Base-by-base conservation (phyloP, 441 rosid species). In the Adansonia rubrostipa region DNA sequence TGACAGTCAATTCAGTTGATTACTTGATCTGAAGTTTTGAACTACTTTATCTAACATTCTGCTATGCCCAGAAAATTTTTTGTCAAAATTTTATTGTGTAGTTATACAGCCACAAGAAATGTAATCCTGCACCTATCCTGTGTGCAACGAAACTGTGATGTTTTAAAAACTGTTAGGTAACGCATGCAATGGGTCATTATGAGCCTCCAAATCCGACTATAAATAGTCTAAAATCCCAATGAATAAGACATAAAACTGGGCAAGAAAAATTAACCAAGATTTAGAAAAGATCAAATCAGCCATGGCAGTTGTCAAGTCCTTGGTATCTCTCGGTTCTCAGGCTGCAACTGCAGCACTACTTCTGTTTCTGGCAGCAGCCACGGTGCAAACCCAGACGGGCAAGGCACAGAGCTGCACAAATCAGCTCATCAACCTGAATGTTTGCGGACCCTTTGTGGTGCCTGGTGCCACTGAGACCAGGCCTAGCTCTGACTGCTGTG, bases 401-500 rank as follows among this genome's bases (percentile, higher is more conserved):
- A 40, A 63, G 24, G 77, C 84, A 7, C 86, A 72, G 77, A 74
- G 75, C 67, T 89, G 93, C 81, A 5, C 88, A 0, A 15, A 62
- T 62, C 88, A 88, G 78, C 84, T 89, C 33, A 81, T 3, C 62
- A 80, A 77, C 76, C 86, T 88, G 42, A 85, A 86, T 24, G 82
- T 83, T 20, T 89, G 94, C 9, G 87, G 84, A 45, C 91, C 88
- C 2, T 90, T 76, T 60, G 89, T 89, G 79, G 61, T 90, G 75
- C 92, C 91, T 0, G 89, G 91, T 9, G 64, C 80, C 6, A 2
- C 71, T 0, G 13, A 36, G 56, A 28, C 80, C 20, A 54, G 0
- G 68, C 91, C 93, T 0, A 76, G 24, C 17, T 0, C 85, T 1
- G 83, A 73, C 2, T 86, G 92, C 44, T 87, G 94, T 63, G 45